Evolutionary conservation across 768 basidiomycete species (phyloP).

Genomic region (Hygrophorus russula): DNA sequence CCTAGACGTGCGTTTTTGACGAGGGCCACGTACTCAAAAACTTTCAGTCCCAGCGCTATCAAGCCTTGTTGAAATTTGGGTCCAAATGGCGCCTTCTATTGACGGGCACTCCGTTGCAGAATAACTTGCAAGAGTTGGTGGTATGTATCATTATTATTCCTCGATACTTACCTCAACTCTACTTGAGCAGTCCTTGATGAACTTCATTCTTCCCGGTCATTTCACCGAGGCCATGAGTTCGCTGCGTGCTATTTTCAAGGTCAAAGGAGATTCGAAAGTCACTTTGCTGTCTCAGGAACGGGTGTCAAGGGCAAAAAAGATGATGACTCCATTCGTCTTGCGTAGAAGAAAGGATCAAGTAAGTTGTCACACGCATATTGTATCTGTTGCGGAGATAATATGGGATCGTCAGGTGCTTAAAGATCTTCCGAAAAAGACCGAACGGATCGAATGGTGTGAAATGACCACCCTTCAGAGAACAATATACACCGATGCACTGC

Average conservation of each 20-base stretch:
- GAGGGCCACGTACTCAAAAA: slow-evolving; percentile 98
- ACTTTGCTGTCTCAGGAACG: slow-evolving; percentile 87
- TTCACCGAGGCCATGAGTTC: slow-evolving; percentile 70
- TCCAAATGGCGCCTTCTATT: slow-evolving; percentile 86
- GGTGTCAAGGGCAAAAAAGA: slow-evolving; percentile 91
- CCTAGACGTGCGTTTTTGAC: slow-evolving; percentile 85
- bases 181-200: slow-evolving; percentile 76
- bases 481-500: slow-evolving; percentile 79
- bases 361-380: slow-evolving; percentile 9
- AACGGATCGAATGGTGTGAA: slow-evolving; percentile 91
- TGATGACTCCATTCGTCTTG: slow-evolving; percentile 98
- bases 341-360: slow-evolving; percentile 95
- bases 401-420: slow-evolving; percentile 56
- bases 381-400: not conserved
- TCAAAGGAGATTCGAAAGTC: slow-evolving; percentile 83
- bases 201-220: slow-evolving; percentile 91
- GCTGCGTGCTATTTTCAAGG: slow-evolving; percentile 92
- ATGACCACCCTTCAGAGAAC: slow-evolving; percentile 77
- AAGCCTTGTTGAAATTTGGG: slow-evolving; percentile 73
- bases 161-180: slow-evolving; percentile 1
- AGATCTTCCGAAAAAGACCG: slow-evolving; percentile 87
- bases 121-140: slow-evolving; percentile 83
- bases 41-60: slow-evolving; percentile 94
- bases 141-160: slow-evolving; percentile 35
- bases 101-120: slow-evolving; percentile 92